These are phyloP conservation scores for Berberis thunbergii DNA, from an alignment of 164 flowering plant species.

Conservation along the genomic window DNA sequence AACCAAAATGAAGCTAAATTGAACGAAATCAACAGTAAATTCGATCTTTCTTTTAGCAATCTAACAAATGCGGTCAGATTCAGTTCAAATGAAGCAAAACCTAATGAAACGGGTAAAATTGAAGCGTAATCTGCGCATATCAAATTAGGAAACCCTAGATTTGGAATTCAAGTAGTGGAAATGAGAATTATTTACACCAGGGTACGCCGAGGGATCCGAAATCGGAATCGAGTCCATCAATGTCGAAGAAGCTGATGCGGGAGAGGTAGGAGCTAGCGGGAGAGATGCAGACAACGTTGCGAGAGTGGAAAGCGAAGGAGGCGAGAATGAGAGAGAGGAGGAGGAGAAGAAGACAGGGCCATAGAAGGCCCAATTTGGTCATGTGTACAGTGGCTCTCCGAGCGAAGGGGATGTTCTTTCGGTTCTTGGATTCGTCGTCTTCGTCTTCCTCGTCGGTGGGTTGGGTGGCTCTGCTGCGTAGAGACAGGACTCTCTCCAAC, in stretches of 20 bases:
- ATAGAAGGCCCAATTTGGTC: slow-evolving; percentile 27
- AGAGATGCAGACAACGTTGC: slow-evolving; percentile 46
- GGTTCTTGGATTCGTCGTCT: slow-evolving; percentile 66
- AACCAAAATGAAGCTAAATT: too few relatives aligned
- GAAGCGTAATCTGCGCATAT: neutral
- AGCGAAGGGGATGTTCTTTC: slow-evolving; percentile 33
- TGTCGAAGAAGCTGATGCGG: slow-evolving; percentile 42
- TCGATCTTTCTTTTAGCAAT: too few relatives aligned
- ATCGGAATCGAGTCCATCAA: slow-evolving; percentile 73
- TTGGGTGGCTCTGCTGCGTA: slow-evolving; percentile 37
- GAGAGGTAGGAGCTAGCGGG: slow-evolving; percentile 30
- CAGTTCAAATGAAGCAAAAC: too few relatives aligned
- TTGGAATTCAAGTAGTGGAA: neutral
- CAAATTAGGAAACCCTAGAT: neutral
- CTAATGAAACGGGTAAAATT: too few relatives aligned
- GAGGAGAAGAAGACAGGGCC: slow-evolving; percentile 29
- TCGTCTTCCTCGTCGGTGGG: slow-evolving; percentile 23
- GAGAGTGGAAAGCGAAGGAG: slow-evolving; percentile 27
- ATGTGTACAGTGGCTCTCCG: slow-evolving; percentile 22
- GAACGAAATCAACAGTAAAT: too few relatives aligned
- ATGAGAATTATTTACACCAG: slow-evolving; percentile 63
- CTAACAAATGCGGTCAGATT: too few relatives aligned
- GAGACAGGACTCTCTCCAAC: slow-evolving; percentile 26
- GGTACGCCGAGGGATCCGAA: slow-evolving; percentile 93
- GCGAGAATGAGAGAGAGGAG: slow-evolving; percentile 24